These are phyloP conservation scores for Magnusiomyces tetraspermus DNA, from an alignment of 1,139 yeast species.

Conservation along the genomic window DNA sequence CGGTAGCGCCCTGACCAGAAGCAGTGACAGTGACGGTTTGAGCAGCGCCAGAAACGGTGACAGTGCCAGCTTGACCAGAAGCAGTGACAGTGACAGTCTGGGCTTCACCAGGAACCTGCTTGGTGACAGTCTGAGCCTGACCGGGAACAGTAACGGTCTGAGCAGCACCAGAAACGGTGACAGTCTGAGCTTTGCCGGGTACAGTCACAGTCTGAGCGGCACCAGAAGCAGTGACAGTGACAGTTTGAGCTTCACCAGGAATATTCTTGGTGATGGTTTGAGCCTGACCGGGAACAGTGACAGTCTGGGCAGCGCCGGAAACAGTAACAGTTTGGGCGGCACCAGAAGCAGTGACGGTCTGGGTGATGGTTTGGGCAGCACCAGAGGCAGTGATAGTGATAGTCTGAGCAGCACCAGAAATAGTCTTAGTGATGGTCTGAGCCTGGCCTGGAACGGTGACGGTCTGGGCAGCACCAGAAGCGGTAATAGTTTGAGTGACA, in stretches of 20 bases:
- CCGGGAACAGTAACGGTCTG: constrained; percentile 3
- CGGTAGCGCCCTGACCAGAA: constrained; percentile 3
- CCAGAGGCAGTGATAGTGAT: not conserved
- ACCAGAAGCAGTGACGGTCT: constrained; percentile 2
- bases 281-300: constrained; percentile 10
- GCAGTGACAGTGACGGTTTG: constrained; percentile 4
- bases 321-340: constrained; percentile 10
- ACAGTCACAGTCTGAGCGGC: constrained; percentile 8
- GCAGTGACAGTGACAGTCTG: constrained; percentile 1
- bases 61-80: constrained; percentile 3
- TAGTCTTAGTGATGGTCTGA: constrained; percentile 1
- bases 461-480: constrained; percentile 4
- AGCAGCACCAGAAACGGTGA: constrained; percentile 4
- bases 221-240: not conserved
- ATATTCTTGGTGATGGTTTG: constrained; percentile 3
- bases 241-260: constrained; percentile 10
- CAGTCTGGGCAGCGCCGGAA: constrained; percentile 12
- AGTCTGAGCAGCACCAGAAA: constrained; percentile 2
- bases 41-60: constrained; percentile 11
- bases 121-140: not conserved
- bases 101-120: constrained; percentile 5
- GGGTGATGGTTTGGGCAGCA: not conserved
- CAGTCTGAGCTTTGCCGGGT: constrained; percentile 3
- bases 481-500: constrained; percentile 9
- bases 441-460: constrained; percentile 9